A percentile compares a stretch with the other conserved stretches of the same genome.
These are phyloP conservation scores for Clonostachys rhizophaga DNA, from an alignment of 2,329 filamentous ascomycete species.

Conservation along the genomic window DNA sequence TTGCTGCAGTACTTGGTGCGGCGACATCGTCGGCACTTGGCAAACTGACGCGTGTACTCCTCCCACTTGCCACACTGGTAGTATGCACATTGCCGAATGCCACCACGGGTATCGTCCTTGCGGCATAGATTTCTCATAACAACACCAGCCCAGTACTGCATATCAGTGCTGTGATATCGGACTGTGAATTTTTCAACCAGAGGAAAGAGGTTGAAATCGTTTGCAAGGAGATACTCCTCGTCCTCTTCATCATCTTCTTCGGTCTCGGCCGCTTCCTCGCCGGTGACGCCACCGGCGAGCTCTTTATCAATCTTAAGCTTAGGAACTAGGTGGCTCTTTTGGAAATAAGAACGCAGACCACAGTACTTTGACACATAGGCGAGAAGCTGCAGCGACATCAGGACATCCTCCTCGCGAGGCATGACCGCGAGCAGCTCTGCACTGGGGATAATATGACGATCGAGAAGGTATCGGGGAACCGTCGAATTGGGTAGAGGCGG, in stretches of 20 bases:
- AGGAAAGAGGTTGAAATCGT: conserved; percentile 98
- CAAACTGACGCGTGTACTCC: conserved; percentile 92
- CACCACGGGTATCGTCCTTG: conserved; percentile 91
- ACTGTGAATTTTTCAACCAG: conserved; percentile 98
- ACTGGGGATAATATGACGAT: conserved; percentile 65
- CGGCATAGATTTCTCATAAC: conserved; percentile 98
- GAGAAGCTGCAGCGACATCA: conserved; percentile 95
- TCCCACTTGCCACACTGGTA: conserved; percentile 99
- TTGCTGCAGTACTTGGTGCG: conserved; percentile 99
- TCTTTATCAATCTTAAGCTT: conserved; percentile 87
- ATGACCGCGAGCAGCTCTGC: conserved; percentile 80
- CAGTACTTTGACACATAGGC: conserved; percentile 99
- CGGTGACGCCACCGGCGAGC: conserved; percentile 72
- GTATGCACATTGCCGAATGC: conserved; percentile 95
- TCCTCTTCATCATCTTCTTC: conserved; percentile 61
- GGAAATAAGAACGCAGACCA: conserved; percentile 91
- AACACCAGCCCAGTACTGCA: conserved; percentile 99
- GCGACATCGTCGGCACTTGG: conserved; percentile 92
- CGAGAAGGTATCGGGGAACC: conserved; percentile 74
- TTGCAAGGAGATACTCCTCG: conserved; percentile 85
- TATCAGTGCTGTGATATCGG: conserved; percentile 88
- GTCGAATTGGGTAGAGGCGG: conserved; percentile 67
- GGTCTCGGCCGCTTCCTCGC: conserved; percentile 33
- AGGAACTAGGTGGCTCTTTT: conserved; percentile 89
- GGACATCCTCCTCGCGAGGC: conserved; percentile 93